Base-by-base conservation (phyloP, 768 basidiomycete species). In the Postia placenta region DNA sequence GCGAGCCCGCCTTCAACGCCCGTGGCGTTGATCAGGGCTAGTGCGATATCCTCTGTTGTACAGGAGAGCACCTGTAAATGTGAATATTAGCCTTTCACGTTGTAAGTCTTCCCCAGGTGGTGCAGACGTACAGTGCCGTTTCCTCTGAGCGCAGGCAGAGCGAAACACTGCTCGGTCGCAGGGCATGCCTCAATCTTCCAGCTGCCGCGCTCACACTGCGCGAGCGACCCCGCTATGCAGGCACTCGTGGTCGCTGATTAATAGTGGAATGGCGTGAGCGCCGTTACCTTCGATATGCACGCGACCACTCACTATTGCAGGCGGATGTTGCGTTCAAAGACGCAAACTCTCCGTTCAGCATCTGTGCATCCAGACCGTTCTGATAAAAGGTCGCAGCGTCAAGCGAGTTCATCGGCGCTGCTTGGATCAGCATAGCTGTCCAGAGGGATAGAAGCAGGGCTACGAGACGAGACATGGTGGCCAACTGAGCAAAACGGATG, bases 351-450 rank as follows among this genome's bases (percentile, higher is more conserved):
- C 64, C 58, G 52, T 84, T 84, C 24, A 78, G 66, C 25, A 64
- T 56, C 56, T 81, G 79, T 0, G 81, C 80, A 33, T 65, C 59
- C 51, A 69, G 66, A 12, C 70, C 80, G 53, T 80, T 81, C 43
- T 68, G 56, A 4, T 71, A 61, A 20, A 80, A 69, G n/a, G 70
- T 69, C 22, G 62, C 52, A 45, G 69, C 60, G 58, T 75, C 71
- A 24, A 73, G 58, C 4, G 67, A 46, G 20, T 55, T 57, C 50
- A 52, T 51, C 19, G 45, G 51, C 38, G 39, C 15, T 7, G 30
- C 30, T 7, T 33, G 15, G 9, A 15, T 7, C 15, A 33, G 30
- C 7, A 7, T 7, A 33, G 9, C 7, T 33, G 30, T 33, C 30
- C 30, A 33, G 9, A 33, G 30, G 15, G 30, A 7, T 15, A 33